Evolutionary conservation across 2,329 filamentous ascomycete species (phyloP).

Genomic region (Cryphonectria parasitica): DNA sequence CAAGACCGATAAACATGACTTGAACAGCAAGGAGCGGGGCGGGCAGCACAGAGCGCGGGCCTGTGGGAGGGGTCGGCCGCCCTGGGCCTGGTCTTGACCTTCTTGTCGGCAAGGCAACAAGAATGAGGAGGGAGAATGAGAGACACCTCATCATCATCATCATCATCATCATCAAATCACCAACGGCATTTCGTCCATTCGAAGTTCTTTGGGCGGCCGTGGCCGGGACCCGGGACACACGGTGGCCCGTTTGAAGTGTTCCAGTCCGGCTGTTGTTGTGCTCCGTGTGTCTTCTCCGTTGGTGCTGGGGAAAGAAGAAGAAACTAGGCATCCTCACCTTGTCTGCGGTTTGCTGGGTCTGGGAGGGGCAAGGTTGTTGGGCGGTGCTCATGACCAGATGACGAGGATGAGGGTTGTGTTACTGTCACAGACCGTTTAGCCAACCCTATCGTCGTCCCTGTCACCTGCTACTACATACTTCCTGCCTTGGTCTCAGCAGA

Average conservation of each 20-base stretch:
- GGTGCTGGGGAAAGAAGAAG: background rate
- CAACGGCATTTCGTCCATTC: background rate
- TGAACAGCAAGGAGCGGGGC: background rate
- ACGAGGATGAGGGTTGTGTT: background rate
- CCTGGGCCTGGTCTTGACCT: background rate
- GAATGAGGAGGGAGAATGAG: background rate
- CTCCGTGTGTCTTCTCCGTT: background rate
- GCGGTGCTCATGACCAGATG: background rate
- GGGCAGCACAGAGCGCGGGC: background rate
- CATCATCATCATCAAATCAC: too few species aligned
- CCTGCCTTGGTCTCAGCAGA: background rate
- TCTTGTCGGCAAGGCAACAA: background rate
- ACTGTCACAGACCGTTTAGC: background rate
- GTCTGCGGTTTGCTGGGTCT: background rate
- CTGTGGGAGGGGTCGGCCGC: too few species aligned
- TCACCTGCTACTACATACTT: background rate
- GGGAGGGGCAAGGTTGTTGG: background rate
- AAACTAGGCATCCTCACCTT: slow-evolving; percentile 11
- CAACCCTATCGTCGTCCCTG: background rate
- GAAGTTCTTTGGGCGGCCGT: background rate
- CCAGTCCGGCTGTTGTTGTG: background rate
- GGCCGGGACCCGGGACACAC: background rate
- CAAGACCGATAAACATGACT: background rate
- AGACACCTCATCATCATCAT: background rate
- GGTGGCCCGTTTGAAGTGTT: background rate